A percentile compares a stretch with the other conserved stretches of the same genome.
These are phyloP conservation scores for Cercospora sp. DNA, from an alignment of 2,329 filamentous ascomycete genomes.

Conservation along the genomic window DNA sequence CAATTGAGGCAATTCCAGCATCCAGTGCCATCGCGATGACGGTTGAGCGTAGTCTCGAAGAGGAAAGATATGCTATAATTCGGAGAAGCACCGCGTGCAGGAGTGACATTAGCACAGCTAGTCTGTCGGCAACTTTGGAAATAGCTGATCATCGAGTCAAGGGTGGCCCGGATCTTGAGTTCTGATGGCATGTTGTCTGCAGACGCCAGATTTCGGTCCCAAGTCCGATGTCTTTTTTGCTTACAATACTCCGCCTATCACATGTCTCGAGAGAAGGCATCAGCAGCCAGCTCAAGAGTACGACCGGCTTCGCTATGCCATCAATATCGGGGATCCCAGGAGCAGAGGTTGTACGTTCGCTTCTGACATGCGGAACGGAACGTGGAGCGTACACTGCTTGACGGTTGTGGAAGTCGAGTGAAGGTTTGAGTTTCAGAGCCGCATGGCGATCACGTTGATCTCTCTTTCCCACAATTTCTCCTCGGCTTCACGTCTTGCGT, in stretches of 20 bases:
- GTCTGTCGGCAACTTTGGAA: not conserved
- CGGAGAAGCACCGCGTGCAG: not conserved
- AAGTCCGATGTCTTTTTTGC: not conserved
- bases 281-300: not conserved
- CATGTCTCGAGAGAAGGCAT: not conserved
- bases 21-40: slow-evolving; percentile 7
- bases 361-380: not conserved
- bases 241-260: not conserved
- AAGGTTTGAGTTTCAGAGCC: not conserved
- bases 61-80: not conserved
- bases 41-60: not conserved
- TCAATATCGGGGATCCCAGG: not conserved
- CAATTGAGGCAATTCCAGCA: not conserved
- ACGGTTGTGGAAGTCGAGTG: not conserved
- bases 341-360: not conserved
- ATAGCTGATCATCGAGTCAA: not conserved
- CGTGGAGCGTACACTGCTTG: not conserved
- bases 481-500: not conserved
- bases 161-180: not conserved
- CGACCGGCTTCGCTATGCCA: not conserved
- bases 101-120: not conserved
- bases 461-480: not conserved
- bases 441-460: not conserved
- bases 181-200: not conserved
- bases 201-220: not conserved